Evolutionary conservation across 75 land plant species (phyloP).

Genomic region (Chamaecyparis obtusa): DNA sequence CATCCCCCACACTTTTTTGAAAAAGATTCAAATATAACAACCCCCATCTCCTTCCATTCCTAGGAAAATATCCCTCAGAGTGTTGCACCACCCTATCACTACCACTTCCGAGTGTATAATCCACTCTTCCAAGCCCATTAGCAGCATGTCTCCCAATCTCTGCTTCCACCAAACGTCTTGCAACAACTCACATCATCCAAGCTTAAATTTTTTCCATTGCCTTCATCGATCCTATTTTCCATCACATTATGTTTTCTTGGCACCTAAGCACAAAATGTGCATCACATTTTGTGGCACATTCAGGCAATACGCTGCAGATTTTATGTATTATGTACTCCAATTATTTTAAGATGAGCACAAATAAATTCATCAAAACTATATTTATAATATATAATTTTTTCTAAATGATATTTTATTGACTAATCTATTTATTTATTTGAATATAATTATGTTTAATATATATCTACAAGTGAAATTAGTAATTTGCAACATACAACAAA

Average conservation of each 20-base stretch:
- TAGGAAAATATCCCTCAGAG: slow-evolving; percentile 58
- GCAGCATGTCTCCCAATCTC: slow-evolving; percentile 94
- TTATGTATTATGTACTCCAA: too few species aligned
- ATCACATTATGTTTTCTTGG: slow-evolving; percentile 45
- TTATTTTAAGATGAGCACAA: too few species aligned
- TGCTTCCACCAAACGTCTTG: slow-evolving; percentile 60
- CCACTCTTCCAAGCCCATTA: slow-evolving; percentile 89
- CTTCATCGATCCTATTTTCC: slow-evolving; percentile 32
- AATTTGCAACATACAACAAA: too few species aligned
- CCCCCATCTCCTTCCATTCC: slow-evolving; percentile 22
- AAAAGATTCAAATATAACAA: slow-evolving; percentile 7
- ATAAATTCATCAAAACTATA: too few species aligned
- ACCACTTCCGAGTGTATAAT: slow-evolving; percentile 82
- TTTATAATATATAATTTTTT: too few species aligned
- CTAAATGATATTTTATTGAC: too few species aligned
- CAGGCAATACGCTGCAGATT: too few species aligned
- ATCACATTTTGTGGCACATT: too few species aligned
- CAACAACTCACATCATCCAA: slow-evolving; percentile 72
- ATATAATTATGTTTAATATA: too few species aligned
- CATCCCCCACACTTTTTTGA: neutral
- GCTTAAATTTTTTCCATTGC: slow-evolving; percentile 30
- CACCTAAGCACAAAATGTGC: too few species aligned
- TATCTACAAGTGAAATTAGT: too few species aligned
- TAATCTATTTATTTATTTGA: too few species aligned
- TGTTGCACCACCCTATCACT: slow-evolving; percentile 84